A percentile compares a stretch with the other conserved stretches of the same genome.
Conservation (phyloP, 148 eudicot species). For the Rhododendron vialii region DNA sequence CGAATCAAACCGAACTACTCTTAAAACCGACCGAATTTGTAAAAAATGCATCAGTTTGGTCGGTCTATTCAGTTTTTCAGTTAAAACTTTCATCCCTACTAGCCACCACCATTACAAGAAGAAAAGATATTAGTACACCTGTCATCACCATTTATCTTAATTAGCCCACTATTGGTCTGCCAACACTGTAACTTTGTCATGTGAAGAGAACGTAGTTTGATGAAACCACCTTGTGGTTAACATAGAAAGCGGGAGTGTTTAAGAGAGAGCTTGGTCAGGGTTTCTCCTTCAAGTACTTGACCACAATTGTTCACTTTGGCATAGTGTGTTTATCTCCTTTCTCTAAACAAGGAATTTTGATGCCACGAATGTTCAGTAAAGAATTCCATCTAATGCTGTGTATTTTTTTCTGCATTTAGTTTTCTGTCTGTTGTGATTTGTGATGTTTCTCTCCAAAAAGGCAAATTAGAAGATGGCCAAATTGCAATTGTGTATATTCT, state of each 20-base stretch:
- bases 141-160: neutral
- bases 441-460: neutral
- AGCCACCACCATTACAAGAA: neutral
- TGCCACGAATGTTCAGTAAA: neutral
- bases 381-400: neutral
- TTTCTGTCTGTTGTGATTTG: neutral
- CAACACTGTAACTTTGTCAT: neutral
- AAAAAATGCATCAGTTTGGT: too few relatives aligned
- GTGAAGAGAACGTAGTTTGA: neutral
- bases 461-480: slow-evolving; percentile 1
- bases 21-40: too few relatives aligned
- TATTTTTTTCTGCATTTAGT: neutral
- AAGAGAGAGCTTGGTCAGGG: neutral
- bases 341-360: neutral
- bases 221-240: neutral
- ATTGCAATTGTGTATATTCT: neutral
- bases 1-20: too few relatives aligned
- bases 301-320: neutral
- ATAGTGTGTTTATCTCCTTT: too few relatives aligned
- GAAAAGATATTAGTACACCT: neutral
- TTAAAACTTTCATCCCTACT: too few relatives aligned
- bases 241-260: neutral
- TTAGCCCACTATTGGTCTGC: neutral
- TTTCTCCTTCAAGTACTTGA: neutral
- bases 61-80: too few relatives aligned